Base-by-base conservation (phyloP, 2,329 filamentous ascomycete species). In the Phialocephala sp. region DNA sequence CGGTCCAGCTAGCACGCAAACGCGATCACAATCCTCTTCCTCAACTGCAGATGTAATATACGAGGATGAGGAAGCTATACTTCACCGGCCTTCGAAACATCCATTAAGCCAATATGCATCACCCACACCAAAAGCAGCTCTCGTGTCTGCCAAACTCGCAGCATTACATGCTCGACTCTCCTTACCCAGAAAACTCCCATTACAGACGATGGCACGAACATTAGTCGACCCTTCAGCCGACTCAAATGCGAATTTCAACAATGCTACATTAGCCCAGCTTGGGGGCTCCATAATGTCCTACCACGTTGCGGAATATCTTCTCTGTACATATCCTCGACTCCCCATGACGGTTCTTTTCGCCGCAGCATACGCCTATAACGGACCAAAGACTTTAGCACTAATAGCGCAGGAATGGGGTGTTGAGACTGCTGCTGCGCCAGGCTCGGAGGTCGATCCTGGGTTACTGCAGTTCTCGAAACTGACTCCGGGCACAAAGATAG, bases 371-470 rank as follows among this genome's bases (percentile, higher is more conserved):
- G 93, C 92, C 56, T 98, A 93, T 77, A 85, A 89, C 56, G 95
- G 95, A 4, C 85, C 87, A 6, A 87, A 88, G 71, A 89, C 94
- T 0, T 84, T 98, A 56, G 82, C 89, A 60, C 83, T 88, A 22
- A 85, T 98, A 70, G 88, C 91, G 18, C 83, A 85, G 68, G 91
- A 95, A 80, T 99, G 95, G 95, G 95, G 95, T 80, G 88, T 98
- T 18, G 94, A 98, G 77, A 81, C 84, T 52, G 94, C 92, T n/a
- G 92, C 91, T 12, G 90, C 88, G 22, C 95, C 95, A 0, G 95
- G 94, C 59, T 87, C 87, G 66, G 94, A 98, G 80, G 94, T 98
- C 63, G 95, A 99, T 77, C 90, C 94, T 0, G 95, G 94, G 6
- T 83, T 97, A 62, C 83, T 99, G 67, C 95, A 98, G 77, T 97